Evolutionary conservation across 257 asterid genomes (phyloP).

Genomic region (Eucommia ulmoides): DNA sequence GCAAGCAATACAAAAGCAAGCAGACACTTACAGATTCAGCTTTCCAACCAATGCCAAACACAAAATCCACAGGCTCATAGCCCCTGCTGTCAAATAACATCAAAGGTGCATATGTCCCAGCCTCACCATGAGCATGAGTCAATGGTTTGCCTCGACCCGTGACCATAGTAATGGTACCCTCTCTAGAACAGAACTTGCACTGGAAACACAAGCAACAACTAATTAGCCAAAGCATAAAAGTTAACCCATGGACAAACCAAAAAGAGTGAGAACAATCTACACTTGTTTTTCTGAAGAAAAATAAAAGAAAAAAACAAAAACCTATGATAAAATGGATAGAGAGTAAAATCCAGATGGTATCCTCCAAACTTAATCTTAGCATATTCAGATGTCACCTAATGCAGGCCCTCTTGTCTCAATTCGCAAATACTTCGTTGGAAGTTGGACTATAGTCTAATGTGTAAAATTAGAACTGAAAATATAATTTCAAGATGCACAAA

Average conservation of each 20-base stretch:
- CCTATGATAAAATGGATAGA: too few relatives aligned
- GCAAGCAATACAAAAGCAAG: too few relatives aligned
- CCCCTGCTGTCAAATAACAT: conserved; percentile 72
- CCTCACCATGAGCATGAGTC: conserved; percentile 43
- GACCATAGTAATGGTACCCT: conserved; percentile 69
- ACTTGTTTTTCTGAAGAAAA: conserved; percentile 7
- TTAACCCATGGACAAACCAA: too few relatives aligned
- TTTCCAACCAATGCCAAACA: conserved; percentile 69
- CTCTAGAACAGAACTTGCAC: conserved; percentile 92
- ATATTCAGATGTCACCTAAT: not conserved
- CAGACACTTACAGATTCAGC: conserved; percentile 66
- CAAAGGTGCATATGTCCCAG: conserved; percentile 41
- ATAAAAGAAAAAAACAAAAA: not conserved
- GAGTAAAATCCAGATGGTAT: too few relatives aligned
- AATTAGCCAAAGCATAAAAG: too few relatives aligned
- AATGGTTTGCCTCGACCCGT: conserved; percentile 69
- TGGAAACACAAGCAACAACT: conserved; percentile 15
- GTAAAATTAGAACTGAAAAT: too few relatives aligned
- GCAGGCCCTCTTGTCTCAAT: not conserved
- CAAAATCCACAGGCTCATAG: conserved; percentile 62
- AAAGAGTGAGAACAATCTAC: conserved; percentile 1
- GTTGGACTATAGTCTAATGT: too few relatives aligned
- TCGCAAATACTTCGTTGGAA: not conserved
- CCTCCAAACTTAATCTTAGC: not conserved
- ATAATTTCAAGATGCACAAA: too few relatives aligned